A percentile compares a stretch with the other conserved stretches of the same genome.
Evolutionary conservation across 2,329 filamentous ascomycete genomes (phyloP).

Genomic region (Trichoderma koningiopsis): DNA sequence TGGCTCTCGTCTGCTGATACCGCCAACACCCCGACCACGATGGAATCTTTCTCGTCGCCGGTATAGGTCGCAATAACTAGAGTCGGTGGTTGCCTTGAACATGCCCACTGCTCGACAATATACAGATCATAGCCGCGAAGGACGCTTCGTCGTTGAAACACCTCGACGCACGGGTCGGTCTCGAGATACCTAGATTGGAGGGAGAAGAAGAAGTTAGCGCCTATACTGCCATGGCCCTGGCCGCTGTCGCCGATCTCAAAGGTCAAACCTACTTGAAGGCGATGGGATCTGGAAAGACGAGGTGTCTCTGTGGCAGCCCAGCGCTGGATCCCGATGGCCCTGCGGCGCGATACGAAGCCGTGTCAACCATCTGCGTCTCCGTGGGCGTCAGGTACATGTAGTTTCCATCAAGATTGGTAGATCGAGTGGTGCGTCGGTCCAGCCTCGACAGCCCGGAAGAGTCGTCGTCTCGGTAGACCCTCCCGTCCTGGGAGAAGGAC

Average conservation of each 20-base stretch:
- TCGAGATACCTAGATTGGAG: slow-evolving; percentile 67
- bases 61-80: slow-evolving; percentile 93
- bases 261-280: slow-evolving; percentile 53
- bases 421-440: slow-evolving; percentile 32
- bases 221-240: not conserved
- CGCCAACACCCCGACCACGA: slow-evolving; percentile 78
- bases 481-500: slow-evolving; percentile 37
- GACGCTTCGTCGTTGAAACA: slow-evolving; percentile 70
- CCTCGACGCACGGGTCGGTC: slow-evolving; percentile 74
- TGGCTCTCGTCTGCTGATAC: slow-evolving; percentile 76
- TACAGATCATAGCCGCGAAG: slow-evolving; percentile 90
- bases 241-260: not conserved
- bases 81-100: slow-evolving; percentile 85
- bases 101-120: slow-evolving; percentile 96
- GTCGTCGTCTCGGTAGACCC: slow-evolving; percentile 36
- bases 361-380: slow-evolving; percentile 29
- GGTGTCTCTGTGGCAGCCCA: slow-evolving; percentile 44
- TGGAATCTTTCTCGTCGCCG: slow-evolving; percentile 75
- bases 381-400: slow-evolving; percentile 21
- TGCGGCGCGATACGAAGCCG: not conserved
- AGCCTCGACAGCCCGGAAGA: slow-evolving; percentile 29
- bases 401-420: slow-evolving; percentile 31
- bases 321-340: slow-evolving; percentile 25
- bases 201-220: not conserved
- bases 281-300: slow-evolving; percentile 62